Conservation (phyloP, 2,329 filamentous ascomycete genomes). For the Aspergillus amoenus region DNA sequence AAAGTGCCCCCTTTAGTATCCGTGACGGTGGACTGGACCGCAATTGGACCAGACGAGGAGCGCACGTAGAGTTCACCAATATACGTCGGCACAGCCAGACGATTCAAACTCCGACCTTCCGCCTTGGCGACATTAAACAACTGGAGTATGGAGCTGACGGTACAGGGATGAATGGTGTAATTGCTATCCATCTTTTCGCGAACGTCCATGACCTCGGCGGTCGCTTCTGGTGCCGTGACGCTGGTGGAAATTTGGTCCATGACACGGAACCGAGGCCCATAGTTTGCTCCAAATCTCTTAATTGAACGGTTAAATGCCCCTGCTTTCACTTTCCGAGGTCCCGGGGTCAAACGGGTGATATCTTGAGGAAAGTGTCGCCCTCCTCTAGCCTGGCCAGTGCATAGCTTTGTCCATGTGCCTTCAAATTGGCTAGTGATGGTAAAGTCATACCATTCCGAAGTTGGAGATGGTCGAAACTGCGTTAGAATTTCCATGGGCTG, state of each 20-base stretch:
- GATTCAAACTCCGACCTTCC: slow-evolving; percentile 15
- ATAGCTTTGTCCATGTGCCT: slow-evolving; percentile 25
- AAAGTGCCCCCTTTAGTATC: background rate
- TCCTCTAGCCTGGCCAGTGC: slow-evolving; percentile 24
- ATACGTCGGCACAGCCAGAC: slow-evolving; percentile 20
- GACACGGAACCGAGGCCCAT: slow-evolving; percentile 17
- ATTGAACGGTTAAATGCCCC: slow-evolving; percentile 12
- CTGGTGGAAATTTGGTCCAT: background rate
- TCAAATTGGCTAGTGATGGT: slow-evolving; percentile 24
- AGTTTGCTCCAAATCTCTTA: slow-evolving; percentile 13
- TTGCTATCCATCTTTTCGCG: slow-evolving; percentile 4
- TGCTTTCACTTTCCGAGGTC: background rate
- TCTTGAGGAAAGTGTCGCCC: background rate
- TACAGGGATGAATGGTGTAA: slow-evolving; percentile 24
- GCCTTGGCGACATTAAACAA: slow-evolving; percentile 21
- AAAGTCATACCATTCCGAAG: slow-evolving; percentile 29
- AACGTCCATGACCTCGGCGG: background rate
- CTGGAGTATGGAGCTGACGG: slow-evolving; percentile 23
- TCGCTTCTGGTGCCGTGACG: background rate
- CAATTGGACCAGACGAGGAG: slow-evolving; percentile 1
- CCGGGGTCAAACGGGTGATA: background rate
- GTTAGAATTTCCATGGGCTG: slow-evolving; percentile 21
- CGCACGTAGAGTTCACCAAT: slow-evolving; percentile 20
- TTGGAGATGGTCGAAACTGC: slow-evolving; percentile 9
- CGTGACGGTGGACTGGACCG: background rate